Evolutionary conservation across 2,329 filamentous ascomycete genomes (phyloP).

Genomic region (Pleomassaria siparia): DNA sequence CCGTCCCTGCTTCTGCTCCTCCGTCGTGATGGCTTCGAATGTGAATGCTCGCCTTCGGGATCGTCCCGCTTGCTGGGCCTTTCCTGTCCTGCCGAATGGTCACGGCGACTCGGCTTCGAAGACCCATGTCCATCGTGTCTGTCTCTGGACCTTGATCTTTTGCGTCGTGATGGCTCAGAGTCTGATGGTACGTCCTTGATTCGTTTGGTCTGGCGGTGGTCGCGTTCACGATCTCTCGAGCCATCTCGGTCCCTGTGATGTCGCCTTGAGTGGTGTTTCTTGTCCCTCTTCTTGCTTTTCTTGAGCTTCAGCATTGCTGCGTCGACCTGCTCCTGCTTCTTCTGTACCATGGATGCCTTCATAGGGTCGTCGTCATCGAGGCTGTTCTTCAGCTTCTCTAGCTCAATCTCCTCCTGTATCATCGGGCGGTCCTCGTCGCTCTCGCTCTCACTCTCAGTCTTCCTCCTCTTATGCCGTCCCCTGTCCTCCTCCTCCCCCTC

Average conservation of each 20-base stretch:
- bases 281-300: conserved; percentile 49
- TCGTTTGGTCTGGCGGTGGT: not conserved
- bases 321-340: conserved; percentile 87
- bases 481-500: conserved; percentile 48
- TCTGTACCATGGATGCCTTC: conserved; percentile 85
- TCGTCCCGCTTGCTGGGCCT: not conserved
- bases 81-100: not conserved
- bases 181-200: not conserved
- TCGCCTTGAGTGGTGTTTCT: conserved; percentile 41
- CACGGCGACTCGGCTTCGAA: not conserved
- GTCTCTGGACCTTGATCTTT: not conserved
- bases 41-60: not conserved
- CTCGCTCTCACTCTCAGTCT: conserved; percentile 50
- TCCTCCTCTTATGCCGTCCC: conserved; percentile 44
- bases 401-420: conserved; percentile 79
- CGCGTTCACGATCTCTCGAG: not conserved
- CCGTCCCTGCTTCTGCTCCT: not conserved
- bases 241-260: conserved; percentile 15
- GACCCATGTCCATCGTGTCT: not conserved
- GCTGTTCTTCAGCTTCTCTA: conserved; percentile 72
- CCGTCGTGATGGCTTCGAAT: not conserved
- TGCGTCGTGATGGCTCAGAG: not conserved
- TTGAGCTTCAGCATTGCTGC: conserved; percentile 63
- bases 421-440: conserved; percentile 58
- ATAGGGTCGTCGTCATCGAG: conserved; percentile 97